These are phyloP conservation scores for Drechmeria coniospora DNA, from an alignment of 2,329 filamentous ascomycete species.

Conservation along the genomic window DNA sequence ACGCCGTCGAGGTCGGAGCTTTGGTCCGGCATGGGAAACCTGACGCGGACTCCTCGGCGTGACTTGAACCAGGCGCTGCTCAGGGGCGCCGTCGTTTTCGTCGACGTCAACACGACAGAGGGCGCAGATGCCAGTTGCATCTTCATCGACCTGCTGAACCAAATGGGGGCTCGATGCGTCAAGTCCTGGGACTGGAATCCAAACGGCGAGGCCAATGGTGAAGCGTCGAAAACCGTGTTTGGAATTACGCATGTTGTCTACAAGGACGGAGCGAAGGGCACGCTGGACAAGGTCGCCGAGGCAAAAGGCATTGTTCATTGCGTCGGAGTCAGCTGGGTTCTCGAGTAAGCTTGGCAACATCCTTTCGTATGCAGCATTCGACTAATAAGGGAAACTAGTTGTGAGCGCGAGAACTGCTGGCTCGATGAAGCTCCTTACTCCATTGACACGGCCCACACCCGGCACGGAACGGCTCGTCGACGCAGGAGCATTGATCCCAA, in stretches of 20 bases:
- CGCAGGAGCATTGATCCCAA: conserved; percentile 72
- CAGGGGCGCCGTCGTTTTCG: conserved; percentile 60
- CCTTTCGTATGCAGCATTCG: neutral
- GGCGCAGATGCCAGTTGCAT: conserved; percentile 68
- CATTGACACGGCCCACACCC: conserved; percentile 50
- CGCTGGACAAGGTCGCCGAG: conserved; percentile 64
- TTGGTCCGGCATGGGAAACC: conserved; percentile 41
- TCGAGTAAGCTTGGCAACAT: conserved; percentile 50
- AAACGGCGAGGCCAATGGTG: conserved; percentile 16
- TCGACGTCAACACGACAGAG: conserved; percentile 72
- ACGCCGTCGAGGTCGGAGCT: conserved; percentile 32
- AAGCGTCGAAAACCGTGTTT: conserved; percentile 33
- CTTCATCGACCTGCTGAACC: conserved; percentile 61
- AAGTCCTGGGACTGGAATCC: conserved; percentile 65
- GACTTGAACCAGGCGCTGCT: conserved; percentile 40
- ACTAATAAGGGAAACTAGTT: conserved; percentile 27
- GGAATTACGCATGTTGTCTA: conserved; percentile 81
- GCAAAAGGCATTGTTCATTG: conserved; percentile 64
- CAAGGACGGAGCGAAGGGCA: conserved; percentile 72
- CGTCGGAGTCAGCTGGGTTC: conserved; percentile 76
- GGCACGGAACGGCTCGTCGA: conserved; percentile 54
- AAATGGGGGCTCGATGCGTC: conserved; percentile 70
- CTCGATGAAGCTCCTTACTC: conserved; percentile 56
- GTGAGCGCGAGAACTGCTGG: conserved; percentile 63
- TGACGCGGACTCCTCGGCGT: conserved; percentile 38